phyloP scores from a whole-genome alignment of 2,329 filamentous ascomycete species.

The Seiridium cupressi region DNA sequence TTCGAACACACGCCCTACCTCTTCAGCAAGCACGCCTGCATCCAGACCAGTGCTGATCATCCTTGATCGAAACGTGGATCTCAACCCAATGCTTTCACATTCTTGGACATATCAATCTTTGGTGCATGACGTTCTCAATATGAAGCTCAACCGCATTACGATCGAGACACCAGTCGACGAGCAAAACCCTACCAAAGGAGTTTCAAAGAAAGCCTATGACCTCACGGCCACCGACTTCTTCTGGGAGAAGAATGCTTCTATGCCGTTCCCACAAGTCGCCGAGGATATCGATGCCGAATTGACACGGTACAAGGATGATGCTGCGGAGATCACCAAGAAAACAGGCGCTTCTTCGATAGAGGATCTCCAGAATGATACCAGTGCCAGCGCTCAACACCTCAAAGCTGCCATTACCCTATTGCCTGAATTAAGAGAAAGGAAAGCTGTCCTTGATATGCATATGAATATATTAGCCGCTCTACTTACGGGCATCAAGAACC shows the following conservation, averaged over 20 bases:
- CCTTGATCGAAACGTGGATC: slow-evolving; percentile 90
- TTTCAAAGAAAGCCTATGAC: slow-evolving; percentile 87
- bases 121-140: slow-evolving; percentile 68
- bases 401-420: slow-evolving; percentile 93
- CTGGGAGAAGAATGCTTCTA: slow-evolving; percentile 87
- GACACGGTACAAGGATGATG: slow-evolving; percentile 93
- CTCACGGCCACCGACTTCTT: slow-evolving; percentile 90
- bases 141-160: slow-evolving; percentile 90
- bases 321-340: slow-evolving; percentile 90
- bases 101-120: slow-evolving; percentile 80
- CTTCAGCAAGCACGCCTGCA: slow-evolving; percentile 60
- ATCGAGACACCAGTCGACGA: slow-evolving; percentile 83
- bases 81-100: slow-evolving; percentile 98
- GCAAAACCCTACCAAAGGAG: slow-evolving; percentile 68
- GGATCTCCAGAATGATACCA: slow-evolving; percentile 86
- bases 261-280: slow-evolving; percentile 92
- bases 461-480: slow-evolving; percentile 93
- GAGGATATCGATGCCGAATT: slow-evolving; percentile 95
- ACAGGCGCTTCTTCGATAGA: slow-evolving; percentile 91
- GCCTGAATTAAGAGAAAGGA: slow-evolving; percentile 88
- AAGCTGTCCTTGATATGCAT: slow-evolving; percentile 93
- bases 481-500: slow-evolving; percentile 80
- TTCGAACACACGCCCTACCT: slow-evolving; percentile 54
- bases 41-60: slow-evolving; percentile 88
- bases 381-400: slow-evolving; percentile 86